Conservation (phyloP, 2,329 filamentous ascomycete genomes). For the Cadophora luteo-olivacea region DNA sequence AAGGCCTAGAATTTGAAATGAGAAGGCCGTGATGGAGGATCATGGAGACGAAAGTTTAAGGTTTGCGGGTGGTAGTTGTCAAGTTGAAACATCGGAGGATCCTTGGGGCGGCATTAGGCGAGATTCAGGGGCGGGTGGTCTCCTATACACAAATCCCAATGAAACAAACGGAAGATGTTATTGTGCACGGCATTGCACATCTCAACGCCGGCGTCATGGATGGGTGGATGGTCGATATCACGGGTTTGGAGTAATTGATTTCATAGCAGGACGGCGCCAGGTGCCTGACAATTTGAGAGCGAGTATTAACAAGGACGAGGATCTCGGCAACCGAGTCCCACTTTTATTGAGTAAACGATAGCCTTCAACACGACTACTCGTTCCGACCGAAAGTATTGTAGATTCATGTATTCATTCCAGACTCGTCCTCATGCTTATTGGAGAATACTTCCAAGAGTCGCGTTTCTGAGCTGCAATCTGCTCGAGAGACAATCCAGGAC, state of each 20-base stretch:
- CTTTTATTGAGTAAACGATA: no score
- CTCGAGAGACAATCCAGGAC: no score
- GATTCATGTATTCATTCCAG: no score
- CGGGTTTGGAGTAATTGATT: neutral
- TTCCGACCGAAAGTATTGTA: no score
- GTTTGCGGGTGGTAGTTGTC: neutral
- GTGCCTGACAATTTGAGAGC: no score
- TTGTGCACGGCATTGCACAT: neutral
- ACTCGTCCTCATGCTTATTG: no score
- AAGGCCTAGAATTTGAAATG: neutral
- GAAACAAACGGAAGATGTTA: neutral
- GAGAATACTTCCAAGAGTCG: no score
- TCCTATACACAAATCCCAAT: neutral
- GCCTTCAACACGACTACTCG: no score
- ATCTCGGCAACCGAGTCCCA: no score
- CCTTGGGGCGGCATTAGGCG: neutral
- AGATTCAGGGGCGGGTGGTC: slow-evolving; percentile 4
- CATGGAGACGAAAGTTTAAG: neutral
- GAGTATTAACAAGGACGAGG: no score
- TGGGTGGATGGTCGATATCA: neutral
- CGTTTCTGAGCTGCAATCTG: no score
- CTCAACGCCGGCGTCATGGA: neutral
- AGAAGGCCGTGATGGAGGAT: neutral
- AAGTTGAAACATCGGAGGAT: slow-evolving; percentile 2
- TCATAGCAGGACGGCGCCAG: neutral